phyloP scores from a whole-genome alignment of 2,329 filamentous ascomycete species.

The Boeremia lycopersici region DNA sequence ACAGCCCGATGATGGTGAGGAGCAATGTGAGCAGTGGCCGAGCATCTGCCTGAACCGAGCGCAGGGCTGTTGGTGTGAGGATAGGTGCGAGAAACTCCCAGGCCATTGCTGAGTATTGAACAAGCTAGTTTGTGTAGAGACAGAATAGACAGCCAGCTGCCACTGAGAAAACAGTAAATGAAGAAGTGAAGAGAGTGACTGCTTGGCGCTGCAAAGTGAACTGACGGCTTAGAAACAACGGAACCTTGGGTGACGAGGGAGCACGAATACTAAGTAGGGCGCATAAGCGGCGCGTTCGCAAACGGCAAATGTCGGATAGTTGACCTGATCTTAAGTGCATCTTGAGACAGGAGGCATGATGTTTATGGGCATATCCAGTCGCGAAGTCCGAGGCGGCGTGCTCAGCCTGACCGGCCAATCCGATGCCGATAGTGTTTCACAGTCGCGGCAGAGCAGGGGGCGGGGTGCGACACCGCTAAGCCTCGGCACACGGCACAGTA shows the following conservation, averaged over 20 bases:
- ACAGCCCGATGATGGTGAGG: constrained; percentile 77
- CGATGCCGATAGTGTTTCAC: constrained; percentile 29
- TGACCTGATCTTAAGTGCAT: constrained; percentile 31
- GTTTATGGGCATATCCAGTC: constrained; percentile 22
- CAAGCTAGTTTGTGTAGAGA: background rate
- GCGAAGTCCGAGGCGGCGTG: constrained; percentile 17
- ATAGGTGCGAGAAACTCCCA: constrained; percentile 41
- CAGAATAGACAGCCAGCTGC: constrained; percentile 31
- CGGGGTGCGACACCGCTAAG: constrained; percentile 28
- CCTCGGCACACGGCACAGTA: constrained; percentile 6
- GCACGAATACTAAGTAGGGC: constrained; percentile 20
- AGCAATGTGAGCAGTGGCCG: constrained; percentile 85
- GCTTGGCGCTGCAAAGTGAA: constrained; percentile 13
- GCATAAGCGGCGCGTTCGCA: constrained; percentile 28
- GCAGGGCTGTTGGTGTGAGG: constrained; percentile 39
- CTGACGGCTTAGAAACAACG: constrained; percentile 11
- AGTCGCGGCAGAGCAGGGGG: constrained; percentile 30
- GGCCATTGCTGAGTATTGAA: constrained; percentile 23
- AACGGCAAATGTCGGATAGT: constrained; percentile 32
- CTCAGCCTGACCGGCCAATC: constrained; percentile 18
- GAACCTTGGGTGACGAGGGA: constrained; percentile 16
- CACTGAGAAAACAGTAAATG: constrained; percentile 13
- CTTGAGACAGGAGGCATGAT: constrained; percentile 18
- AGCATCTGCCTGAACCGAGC: constrained; percentile 58
- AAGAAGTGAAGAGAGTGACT: constrained; percentile 16